phyloP scores from a whole-genome alignment of 495 filamentous ascomycete genomes.

The Saxophila tyrrhenica region DNA sequence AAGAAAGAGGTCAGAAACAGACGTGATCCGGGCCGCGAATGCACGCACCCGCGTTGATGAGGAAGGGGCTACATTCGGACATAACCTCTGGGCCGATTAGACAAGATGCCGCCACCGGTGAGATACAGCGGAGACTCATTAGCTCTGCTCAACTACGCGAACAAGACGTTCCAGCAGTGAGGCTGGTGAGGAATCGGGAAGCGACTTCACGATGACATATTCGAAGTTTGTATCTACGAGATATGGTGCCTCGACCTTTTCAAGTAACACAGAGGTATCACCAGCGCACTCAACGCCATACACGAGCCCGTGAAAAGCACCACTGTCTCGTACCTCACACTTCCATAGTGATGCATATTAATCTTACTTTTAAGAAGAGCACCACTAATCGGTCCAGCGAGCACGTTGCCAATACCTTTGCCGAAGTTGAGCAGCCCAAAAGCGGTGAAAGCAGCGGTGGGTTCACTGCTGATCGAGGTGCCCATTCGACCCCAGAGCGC shows the following conservation, averaged over 20 bases:
- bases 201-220: too few species aligned
- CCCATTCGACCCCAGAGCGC: conserved; percentile 20
- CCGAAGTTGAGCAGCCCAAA: conserved; percentile 24
- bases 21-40: too few species aligned
- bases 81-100: too few species aligned
- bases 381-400: conserved; percentile 28
- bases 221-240: too few species aligned
- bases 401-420: conserved; percentile 31
- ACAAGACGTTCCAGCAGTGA: too few species aligned
- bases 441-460: conserved; percentile 13
- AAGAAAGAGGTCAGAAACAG: too few species aligned
- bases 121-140: too few species aligned
- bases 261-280: background rate
- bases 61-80: too few species aligned
- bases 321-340: conserved; percentile 6
- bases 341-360: conserved; percentile 3
- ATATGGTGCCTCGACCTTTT: background rate
- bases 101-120: too few species aligned
- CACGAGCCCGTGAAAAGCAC: conserved; percentile 18
- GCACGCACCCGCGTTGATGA: too few species aligned
- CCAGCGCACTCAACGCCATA: conserved; percentile 6
- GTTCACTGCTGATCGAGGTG: conserved; percentile 9
- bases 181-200: too few species aligned
- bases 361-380: conserved; percentile 10
- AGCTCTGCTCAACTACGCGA: too few species aligned